Evolutionary conservation across 1,284 basidiomycete genomes (phyloP), one percentile per base, ranked within the genome.

Genomic region (Hymenochaete sp.): DNA sequence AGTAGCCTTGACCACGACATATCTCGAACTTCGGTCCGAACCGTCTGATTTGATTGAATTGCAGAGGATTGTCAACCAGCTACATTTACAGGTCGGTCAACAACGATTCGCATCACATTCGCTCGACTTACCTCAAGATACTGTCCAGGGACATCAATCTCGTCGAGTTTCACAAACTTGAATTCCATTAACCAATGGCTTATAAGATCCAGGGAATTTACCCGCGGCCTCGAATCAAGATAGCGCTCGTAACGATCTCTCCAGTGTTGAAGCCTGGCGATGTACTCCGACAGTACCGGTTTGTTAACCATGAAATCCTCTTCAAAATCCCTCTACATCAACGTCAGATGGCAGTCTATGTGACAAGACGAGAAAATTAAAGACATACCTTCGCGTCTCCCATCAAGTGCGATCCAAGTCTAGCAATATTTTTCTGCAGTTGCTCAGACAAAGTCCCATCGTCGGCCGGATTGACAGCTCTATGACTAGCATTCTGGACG

Each of bases 121-220:
- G 43, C 22, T 10, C 21, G 50, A 55, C 45, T 54, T 49, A 88
- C 91, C 75, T 95, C 89, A 0, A 93, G 86, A 59, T 99, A 99
- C 65, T 99, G 96, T 7, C 96, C 96, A 16, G 96, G 96, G 45
- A 99, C 82, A 62, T 99, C 96, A 42, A 99, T 91, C 55, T 98
- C 96, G 57, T 98, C 96, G 48, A 97, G 93, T 63, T 95, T 97
- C 59, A 84, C 84, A 63, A 97, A 93, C 57, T 98, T 95, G 72
- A 98, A 99, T 63, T 98, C 95, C 9, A 91, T 89, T 53, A 98
- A 71, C 67, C 93, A 98, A 65, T 96, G 93, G 54, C 90, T 93
- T 38, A 91, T 71, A 49, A 84, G 73, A 55, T 98, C 93, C 43
- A 99, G 68, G n/a, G 90, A 81, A 58, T 95, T 90, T 44, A 83